A percentile compares a stretch with the other conserved stretches of the same genome.
phyloP scores from a whole-genome alignment of 306 rosid species.

The Cucurbita pepo region DNA sequence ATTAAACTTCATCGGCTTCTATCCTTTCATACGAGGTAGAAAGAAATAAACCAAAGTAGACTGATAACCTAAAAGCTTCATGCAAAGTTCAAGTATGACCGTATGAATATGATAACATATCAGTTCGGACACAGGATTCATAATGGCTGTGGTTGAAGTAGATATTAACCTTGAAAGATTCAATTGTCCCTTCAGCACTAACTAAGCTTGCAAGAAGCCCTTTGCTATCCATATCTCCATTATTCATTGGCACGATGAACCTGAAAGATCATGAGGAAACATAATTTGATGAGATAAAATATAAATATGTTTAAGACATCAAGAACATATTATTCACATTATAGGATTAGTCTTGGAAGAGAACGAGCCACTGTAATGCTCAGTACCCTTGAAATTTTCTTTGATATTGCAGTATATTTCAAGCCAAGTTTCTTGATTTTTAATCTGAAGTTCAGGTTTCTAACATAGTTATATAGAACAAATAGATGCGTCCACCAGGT shows the following conservation, averaged over 20 bases:
- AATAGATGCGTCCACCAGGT: background rate
- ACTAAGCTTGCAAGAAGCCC: constrained; percentile 63
- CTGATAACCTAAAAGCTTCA: background rate
- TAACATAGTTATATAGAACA: background rate
- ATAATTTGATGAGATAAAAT: background rate
- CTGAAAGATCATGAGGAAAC: constrained; percentile 17
- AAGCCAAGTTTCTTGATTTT: background rate
- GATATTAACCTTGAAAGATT: constrained; percentile 64
- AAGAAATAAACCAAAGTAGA: background rate
- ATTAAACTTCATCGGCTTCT: background rate
- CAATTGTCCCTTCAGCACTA: constrained; percentile 54
- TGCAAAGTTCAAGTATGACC: background rate
- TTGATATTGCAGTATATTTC: background rate
- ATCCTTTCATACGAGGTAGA: background rate
- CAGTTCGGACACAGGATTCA: background rate
- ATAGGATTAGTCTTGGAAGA: background rate
- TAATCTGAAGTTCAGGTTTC: background rate
- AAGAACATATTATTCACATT: background rate
- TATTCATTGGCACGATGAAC: constrained; percentile 72
- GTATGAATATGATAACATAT: background rate
- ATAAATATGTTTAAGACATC: background rate
- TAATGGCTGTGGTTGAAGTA: background rate
- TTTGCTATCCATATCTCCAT: constrained; percentile 79
- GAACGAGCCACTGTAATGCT: background rate
- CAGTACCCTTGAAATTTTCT: background rate